phyloP scores from a whole-genome alignment of 768 basidiomycete species.

The Mycena albidolilacea region DNA sequence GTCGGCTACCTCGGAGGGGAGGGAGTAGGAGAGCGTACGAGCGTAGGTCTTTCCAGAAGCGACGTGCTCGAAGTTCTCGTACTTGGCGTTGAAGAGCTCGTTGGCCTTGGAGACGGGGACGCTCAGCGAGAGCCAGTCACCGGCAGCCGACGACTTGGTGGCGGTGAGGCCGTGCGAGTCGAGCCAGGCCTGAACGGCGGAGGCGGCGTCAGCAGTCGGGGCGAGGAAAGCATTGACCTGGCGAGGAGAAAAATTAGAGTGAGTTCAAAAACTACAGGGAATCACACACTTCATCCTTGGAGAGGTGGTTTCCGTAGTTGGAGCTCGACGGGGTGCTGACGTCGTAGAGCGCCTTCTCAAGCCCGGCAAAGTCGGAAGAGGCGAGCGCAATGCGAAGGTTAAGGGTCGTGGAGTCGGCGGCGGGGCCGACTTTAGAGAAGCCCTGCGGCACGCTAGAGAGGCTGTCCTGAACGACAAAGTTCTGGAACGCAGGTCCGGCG shows the following conservation, averaged over 20 bases:
- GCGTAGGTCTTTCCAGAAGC: constrained; percentile 46
- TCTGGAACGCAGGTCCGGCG: constrained; percentile 18
- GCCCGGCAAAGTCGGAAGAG: constrained; percentile 47
- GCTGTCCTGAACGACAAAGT: constrained; percentile 26
- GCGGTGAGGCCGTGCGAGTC: constrained; percentile 50
- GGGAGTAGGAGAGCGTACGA: constrained; percentile 55
- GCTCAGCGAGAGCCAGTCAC: constrained; percentile 53
- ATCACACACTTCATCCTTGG: constrained; percentile 56
- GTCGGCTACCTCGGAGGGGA: constrained; percentile 49
- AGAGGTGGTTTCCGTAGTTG: constrained; percentile 46
- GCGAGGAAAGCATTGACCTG: constrained; percentile 30
- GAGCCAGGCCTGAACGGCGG: constrained; percentile 60
- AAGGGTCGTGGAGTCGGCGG: constrained; percentile 47
- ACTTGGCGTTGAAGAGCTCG: constrained; percentile 52
- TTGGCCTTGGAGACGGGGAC: constrained; percentile 53
- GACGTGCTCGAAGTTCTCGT: constrained; percentile 52
- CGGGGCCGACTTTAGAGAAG: constrained; percentile 49
- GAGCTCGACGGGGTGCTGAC: constrained; percentile 50
- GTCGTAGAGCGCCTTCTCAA: constrained; percentile 52
- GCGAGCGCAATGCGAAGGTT: constrained; percentile 55
- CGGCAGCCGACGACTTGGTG: constrained; percentile 52
- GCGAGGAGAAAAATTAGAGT: background rate
- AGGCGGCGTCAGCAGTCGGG: constrained; percentile 37
- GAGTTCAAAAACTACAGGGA: background rate
- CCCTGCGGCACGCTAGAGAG: constrained; percentile 48